A percentile compares a stretch with the other conserved stretches of the same genome.
These are phyloP conservation scores for Rutidosis leptorrhynchoides DNA, from an alignment of 129 eudicot genomes.

Conservation along the genomic window DNA sequence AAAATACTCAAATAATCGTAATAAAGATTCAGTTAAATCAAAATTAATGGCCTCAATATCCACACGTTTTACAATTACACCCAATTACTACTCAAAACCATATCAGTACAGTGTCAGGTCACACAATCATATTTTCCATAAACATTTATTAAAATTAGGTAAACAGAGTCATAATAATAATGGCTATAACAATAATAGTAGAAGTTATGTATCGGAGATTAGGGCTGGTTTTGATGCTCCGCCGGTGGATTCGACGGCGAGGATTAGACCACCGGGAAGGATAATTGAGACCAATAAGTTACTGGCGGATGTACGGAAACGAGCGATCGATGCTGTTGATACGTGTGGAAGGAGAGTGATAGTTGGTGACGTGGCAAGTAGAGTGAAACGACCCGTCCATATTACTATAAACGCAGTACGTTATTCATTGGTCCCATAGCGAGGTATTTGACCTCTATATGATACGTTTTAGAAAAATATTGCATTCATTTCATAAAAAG, in stretches of 20 bases:
- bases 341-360: constrained; percentile 73
- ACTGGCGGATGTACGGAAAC: constrained; percentile 66
- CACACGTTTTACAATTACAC: constrained; percentile 40
- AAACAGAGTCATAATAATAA: background rate
- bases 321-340: constrained; percentile 86
- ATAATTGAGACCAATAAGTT: constrained; percentile 72
- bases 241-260: constrained; percentile 30
- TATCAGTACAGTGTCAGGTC: constrained; percentile 23
- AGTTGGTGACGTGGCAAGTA: constrained; percentile 77
- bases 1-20: background rate
- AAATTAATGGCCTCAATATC: constrained; percentile 60
- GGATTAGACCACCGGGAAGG: constrained; percentile 61
- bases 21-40: background rate
- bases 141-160: background rate
- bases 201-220: constrained; percentile 27
- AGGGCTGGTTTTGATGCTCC: constrained; percentile 46
- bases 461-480: too few relatives aligned
- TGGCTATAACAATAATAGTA: background rate
- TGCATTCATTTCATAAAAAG: too few relatives aligned
- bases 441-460: too few relatives aligned
- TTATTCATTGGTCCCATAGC: too few relatives aligned
- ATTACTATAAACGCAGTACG: too few relatives aligned
- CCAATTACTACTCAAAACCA: constrained; percentile 28
- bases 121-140: constrained; percentile 15
- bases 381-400: too few relatives aligned